These are phyloP conservation scores for Venturia effusa DNA, from an alignment of 2,329 filamentous ascomycete species.

Conservation along the genomic window DNA sequence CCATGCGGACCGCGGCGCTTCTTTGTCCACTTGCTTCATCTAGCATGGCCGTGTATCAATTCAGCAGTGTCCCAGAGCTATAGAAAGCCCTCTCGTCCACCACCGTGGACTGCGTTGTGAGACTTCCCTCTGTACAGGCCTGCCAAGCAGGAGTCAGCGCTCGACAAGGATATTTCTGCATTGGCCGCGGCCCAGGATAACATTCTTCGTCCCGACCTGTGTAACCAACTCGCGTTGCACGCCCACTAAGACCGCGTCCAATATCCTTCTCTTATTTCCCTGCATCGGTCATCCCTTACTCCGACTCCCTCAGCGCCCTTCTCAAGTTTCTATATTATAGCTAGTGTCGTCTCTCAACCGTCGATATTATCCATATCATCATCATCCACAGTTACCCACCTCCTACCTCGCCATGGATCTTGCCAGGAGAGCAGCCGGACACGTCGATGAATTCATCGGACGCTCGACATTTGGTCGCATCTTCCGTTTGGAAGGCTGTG, in stretches of 20 bases:
- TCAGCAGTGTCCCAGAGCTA: neutral
- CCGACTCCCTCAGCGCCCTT: neutral
- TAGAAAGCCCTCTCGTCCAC: neutral
- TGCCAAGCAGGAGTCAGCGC: neutral
- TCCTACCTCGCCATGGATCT: slow-evolving; percentile 13
- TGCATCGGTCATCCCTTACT: neutral
- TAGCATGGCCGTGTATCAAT: neutral
- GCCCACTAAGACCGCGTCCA: neutral
- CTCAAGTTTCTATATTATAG: neutral
- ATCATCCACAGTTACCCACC: neutral
- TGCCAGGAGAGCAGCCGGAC: slow-evolving; percentile 7
- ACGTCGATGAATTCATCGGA: slow-evolving; percentile 14
- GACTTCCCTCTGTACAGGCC: neutral
- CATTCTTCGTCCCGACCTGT: slow-evolving; percentile 2
- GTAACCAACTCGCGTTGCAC: neutral
- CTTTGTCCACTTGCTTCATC: neutral
- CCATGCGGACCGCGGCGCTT: neutral
- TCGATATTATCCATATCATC: neutral
- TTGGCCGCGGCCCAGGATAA: neutral
- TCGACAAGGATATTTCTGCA: slow-evolving; percentile 1
- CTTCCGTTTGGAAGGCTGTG: slow-evolving; percentile 72
- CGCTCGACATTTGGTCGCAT: slow-evolving; percentile 28
- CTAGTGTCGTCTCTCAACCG: neutral
- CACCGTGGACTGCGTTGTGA: neutral
- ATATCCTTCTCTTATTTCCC: neutral